phyloP scores from a whole-genome alignment of 345 rosid species.

The Acer campestre region DNA sequence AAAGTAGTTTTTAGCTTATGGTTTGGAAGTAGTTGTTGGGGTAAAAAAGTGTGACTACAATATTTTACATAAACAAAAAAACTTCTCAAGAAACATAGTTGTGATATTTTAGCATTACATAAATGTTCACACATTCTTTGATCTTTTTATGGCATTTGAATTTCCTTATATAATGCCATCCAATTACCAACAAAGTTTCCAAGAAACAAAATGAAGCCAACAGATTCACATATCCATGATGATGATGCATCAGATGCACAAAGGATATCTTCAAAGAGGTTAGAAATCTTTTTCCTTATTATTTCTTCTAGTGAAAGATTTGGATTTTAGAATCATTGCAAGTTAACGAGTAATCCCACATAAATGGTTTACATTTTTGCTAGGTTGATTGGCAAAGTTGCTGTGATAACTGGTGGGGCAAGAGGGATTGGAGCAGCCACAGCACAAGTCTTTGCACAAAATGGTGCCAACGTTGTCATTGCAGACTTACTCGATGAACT shows the following conservation, averaged over 20 bases:
- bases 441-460: constrained; percentile 61
- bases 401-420: constrained; percentile 81
- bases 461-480: constrained; percentile 68
- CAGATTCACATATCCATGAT: not conserved
- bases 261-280: constrained; percentile 21
- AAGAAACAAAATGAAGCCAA: constrained; percentile 11
- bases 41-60: constrained; percentile 15
- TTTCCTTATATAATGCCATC: constrained; percentile 5
- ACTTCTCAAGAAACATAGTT: not conserved
- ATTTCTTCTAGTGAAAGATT: not conserved
- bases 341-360: not conserved
- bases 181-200: not conserved
- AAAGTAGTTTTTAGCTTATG: not conserved
- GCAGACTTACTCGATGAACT: constrained; percentile 71
- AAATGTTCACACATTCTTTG: not conserved
- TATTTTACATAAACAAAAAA: constrained; percentile 6
- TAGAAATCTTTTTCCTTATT: not conserved
- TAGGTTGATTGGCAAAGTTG: constrained; percentile 65
- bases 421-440: constrained; percentile 90
- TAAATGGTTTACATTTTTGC: not conserved
- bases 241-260: not conserved
- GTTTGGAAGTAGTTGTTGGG: constrained; percentile 26
- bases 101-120: not conserved
- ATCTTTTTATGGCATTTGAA: not conserved
- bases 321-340: too few relatives aligned